Evolutionary conservation across 106 monocot genomes (phyloP).

Genomic region (Xerophyta viscosa): DNA sequence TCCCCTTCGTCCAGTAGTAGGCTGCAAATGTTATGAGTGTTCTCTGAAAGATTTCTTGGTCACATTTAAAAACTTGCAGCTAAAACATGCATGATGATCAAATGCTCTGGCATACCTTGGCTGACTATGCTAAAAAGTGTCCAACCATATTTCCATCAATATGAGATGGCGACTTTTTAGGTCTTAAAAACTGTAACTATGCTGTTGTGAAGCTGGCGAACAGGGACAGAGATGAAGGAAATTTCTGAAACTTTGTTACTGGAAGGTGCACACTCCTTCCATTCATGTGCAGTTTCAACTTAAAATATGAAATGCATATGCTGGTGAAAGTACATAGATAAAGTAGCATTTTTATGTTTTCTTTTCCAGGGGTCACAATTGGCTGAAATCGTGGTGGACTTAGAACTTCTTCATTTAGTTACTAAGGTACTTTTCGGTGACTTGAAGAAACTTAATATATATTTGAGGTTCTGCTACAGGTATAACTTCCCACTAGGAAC

Average conservation of each 20-base stretch:
- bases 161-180: slow-evolving; percentile 15
- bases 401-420: slow-evolving; percentile 47
- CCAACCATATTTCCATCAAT: slow-evolving; percentile 10
- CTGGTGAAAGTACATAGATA: too few species aligned
- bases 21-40: slow-evolving; percentile 3
- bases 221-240: slow-evolving; percentile 73
- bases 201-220: slow-evolving; percentile 53
- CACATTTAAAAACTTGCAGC: not conserved
- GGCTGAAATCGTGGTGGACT: slow-evolving; percentile 38
- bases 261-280: slow-evolving; percentile 28
- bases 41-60: slow-evolving; percentile 1
- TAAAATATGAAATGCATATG: too few species aligned
- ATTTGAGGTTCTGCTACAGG: too few species aligned
- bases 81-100: slow-evolving; percentile 5
- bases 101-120: slow-evolving; percentile 45
- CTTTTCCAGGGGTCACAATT: slow-evolving; percentile 23
- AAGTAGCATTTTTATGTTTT: not conserved
- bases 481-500: too few species aligned
- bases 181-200: slow-evolving; percentile 37
- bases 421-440: slow-evolving; percentile 41
- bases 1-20: slow-evolving; percentile 10
- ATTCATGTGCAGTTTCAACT: not conserved
- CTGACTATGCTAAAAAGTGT: slow-evolving; percentile 24
- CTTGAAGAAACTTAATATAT: not conserved
- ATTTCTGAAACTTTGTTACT: slow-evolving; percentile 24